Percentiles rank a stretch among this genome's conserved stretches.
Evolutionary conservation across 768 basidiomycete genomes (phyloP).

Genomic region (Rhodotorula diobovata): DNA sequence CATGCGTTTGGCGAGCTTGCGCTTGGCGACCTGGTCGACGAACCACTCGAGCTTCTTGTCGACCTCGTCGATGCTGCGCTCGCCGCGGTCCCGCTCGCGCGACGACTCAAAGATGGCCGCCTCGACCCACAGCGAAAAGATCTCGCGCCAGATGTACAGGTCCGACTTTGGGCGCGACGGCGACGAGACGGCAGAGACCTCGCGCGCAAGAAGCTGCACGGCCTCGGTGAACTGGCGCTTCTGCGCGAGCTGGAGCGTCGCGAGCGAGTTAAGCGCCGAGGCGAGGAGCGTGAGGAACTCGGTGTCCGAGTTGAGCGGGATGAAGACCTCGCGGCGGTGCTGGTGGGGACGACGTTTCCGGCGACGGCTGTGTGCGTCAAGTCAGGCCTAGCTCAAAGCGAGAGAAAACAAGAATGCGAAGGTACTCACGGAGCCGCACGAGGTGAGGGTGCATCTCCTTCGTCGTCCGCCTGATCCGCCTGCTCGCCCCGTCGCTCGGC

Average conservation of each 20-base stretch:
- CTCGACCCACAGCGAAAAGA: conserved; percentile 82
- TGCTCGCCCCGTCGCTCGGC: background rate
- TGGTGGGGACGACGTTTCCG: conserved; percentile 16
- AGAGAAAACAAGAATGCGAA: too few relatives aligned
- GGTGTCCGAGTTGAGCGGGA: conserved; percentile 73
- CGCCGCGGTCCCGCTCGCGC: conserved; percentile 61
- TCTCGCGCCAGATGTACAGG: conserved; percentile 80
- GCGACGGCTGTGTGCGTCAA: background rate
- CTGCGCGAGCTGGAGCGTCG: conserved; percentile 52
- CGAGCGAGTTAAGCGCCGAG: conserved; percentile 55
- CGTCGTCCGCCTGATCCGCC: conserved; percentile 20
- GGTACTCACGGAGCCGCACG: background rate
- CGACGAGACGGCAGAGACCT: conserved; percentile 47
- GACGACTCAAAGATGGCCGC: conserved; percentile 76
- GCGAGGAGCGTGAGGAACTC: conserved; percentile 74
- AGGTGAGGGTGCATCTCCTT: background rate
- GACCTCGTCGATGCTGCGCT: conserved; percentile 62
- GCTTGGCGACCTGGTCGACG: conserved; percentile 56
- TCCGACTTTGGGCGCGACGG: conserved; percentile 54
- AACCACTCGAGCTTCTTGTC: conserved; percentile 65
- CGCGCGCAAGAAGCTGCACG: conserved; percentile 52
- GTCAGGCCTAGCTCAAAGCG: background rate
- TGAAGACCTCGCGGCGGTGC: conserved; percentile 57
- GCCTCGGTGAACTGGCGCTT: conserved; percentile 54
- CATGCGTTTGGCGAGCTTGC: conserved; percentile 59